These are phyloP conservation scores for Wickerhamiella dianesei DNA, from an alignment of 805 yeast species.

Conservation along the genomic window DNA sequence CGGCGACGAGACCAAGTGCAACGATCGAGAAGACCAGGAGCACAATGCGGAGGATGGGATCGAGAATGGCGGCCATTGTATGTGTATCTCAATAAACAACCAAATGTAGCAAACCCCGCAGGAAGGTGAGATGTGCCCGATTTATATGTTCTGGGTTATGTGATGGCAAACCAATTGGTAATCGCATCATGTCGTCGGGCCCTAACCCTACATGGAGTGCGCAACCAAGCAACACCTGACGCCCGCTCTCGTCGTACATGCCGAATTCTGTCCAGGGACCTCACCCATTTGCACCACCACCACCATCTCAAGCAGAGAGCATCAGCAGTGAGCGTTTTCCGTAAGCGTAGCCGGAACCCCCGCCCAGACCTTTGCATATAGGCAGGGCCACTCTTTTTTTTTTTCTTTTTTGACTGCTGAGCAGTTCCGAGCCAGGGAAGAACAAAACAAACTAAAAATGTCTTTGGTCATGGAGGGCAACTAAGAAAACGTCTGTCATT, in stretches of 20 bases:
- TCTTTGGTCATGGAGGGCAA: too few relatives aligned
- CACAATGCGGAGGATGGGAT: conserved; percentile 55
- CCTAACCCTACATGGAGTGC: not conserved
- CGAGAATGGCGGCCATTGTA: conserved; percentile 52
- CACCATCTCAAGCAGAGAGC: too few relatives aligned
- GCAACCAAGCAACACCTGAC: not conserved
- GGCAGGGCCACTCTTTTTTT: too few relatives aligned
- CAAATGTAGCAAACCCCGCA: not conserved
- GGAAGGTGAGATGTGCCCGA: not conserved
- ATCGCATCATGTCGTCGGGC: not conserved
- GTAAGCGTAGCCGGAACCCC: too few relatives aligned
- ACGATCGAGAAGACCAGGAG: conserved; percentile 68
- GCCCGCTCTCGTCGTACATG: not conserved
- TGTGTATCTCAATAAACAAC: not conserved
- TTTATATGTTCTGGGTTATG: not conserved
- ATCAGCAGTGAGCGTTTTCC: too few relatives aligned
- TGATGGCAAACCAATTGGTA: not conserved
- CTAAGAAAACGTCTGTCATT: too few relatives aligned
- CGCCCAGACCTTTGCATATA: too few relatives aligned
- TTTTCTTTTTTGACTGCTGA: too few relatives aligned
- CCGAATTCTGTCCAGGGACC: not conserved
- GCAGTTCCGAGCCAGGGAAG: too few relatives aligned
- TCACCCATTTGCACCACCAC: too few relatives aligned
- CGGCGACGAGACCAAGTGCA: conserved; percentile 76
- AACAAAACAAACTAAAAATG: too few relatives aligned